These are phyloP conservation scores for Lepidium africanum DNA, from an alignment of 345 rosid species.

Conservation along the genomic window DNA sequence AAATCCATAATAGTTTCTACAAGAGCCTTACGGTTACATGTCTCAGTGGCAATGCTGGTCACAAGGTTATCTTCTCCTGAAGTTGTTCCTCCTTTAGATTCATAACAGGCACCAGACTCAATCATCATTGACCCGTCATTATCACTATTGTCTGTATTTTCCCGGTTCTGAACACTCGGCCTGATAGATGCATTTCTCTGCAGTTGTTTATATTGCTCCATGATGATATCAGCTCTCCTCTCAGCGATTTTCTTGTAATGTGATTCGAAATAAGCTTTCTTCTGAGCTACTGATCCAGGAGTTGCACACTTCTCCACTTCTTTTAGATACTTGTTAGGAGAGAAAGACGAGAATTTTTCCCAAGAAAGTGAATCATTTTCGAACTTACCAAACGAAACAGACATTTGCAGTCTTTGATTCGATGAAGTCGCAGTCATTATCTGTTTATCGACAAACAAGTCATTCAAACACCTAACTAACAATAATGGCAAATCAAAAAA, in stretches of 20 bases:
- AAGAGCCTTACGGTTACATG: too few relatives aligned
- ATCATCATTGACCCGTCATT: too few relatives aligned
- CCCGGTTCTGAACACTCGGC: not conserved
- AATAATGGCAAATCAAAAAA: constrained; percentile 3
- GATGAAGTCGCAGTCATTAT: constrained; percentile 41
- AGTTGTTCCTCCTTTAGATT: too few relatives aligned
- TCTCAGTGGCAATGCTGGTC: too few relatives aligned
- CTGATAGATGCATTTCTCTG: constrained; percentile 27
- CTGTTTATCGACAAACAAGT: constrained; percentile 21
- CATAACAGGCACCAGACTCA: too few relatives aligned
- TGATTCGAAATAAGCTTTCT: constrained; percentile 93
- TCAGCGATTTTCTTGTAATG: constrained; percentile 89
- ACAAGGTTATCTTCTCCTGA: too few relatives aligned
- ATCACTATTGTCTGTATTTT: not conserved
- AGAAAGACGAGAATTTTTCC: constrained; percentile 84
- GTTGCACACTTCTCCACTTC: constrained; percentile 93
- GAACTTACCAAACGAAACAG: constrained; percentile 84
- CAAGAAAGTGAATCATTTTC: constrained; percentile 83
- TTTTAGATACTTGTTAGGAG: constrained; percentile 89
- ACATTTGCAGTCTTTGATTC: constrained; percentile 48
- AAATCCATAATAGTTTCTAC: too few relatives aligned
- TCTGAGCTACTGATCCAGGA: constrained; percentile 92
- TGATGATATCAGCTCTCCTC: constrained; percentile 57
- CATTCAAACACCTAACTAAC: not conserved
- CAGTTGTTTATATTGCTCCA: constrained; percentile 48